These are phyloP conservation scores for Penicillium arizonense DNA, from an alignment of 495 filamentous ascomycete genomes.

Conservation along the genomic window DNA sequence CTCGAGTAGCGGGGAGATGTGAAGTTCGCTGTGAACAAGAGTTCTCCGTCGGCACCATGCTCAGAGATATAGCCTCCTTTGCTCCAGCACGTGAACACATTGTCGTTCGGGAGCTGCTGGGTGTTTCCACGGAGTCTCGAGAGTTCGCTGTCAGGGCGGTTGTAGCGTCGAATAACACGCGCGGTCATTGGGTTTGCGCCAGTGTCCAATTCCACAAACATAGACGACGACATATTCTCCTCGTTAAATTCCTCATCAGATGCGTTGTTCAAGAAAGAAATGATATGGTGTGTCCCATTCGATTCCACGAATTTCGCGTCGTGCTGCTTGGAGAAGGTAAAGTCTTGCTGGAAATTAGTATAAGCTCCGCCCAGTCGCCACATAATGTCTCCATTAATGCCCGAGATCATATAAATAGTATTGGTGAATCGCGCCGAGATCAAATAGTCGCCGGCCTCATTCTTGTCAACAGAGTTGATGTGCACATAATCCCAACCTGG, in stretches of 20 bases:
- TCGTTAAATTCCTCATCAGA: constrained; percentile 40
- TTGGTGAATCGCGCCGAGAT: constrained; percentile 56
- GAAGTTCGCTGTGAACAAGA: constrained; percentile 37
- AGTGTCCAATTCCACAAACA: constrained; percentile 50
- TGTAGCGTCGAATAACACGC: constrained; percentile 33
- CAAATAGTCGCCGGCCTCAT: constrained; percentile 52
- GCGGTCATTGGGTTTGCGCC: constrained; percentile 46
- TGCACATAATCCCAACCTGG: constrained; percentile 59
- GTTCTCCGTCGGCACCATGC: constrained; percentile 45
- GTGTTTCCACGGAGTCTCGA: constrained; percentile 56
- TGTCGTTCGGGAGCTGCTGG: constrained; percentile 51
- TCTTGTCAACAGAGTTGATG: constrained; percentile 60
- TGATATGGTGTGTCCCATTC: constrained; percentile 36
- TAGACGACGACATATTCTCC: constrained; percentile 48
- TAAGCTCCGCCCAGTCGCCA: constrained; percentile 54
- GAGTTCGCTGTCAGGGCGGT: constrained; percentile 39
- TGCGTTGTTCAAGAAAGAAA: constrained; percentile 55
- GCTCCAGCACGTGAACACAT: constrained; percentile 59
- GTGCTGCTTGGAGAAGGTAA: constrained; percentile 59
- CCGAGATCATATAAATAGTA: constrained; percentile 56
- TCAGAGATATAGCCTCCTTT: constrained; percentile 51
- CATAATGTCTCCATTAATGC: constrained; percentile 52
- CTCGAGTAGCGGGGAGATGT: constrained; percentile 24
- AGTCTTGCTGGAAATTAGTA: constrained; percentile 42
- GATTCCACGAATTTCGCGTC: constrained; percentile 53